Evolutionary conservation across 257 asterid genomes (phyloP).

Genomic region (Forsythia viridissima): DNA sequence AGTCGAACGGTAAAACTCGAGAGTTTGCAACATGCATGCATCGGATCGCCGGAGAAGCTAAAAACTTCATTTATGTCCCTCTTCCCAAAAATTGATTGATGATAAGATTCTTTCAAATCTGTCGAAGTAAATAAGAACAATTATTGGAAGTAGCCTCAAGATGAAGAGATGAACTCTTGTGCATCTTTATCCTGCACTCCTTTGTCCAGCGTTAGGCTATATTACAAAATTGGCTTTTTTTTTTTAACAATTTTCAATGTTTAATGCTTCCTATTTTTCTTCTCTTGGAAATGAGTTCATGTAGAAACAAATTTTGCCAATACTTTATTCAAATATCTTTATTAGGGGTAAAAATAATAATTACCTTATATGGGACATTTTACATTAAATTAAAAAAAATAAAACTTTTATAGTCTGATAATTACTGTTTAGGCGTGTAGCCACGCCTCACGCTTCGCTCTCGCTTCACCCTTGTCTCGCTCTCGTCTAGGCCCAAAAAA

Average conservation of each 20-base stretch:
- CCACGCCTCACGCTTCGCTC: too few relatives aligned
- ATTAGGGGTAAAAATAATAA: too few relatives aligned
- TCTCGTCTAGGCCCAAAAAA: too few relatives aligned
- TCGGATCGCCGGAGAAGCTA: too few relatives aligned
- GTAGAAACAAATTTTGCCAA: not conserved
- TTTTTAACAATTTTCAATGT: not conserved
- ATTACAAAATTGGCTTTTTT: not conserved
- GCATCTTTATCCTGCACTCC: not conserved
- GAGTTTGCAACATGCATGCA: too few relatives aligned
- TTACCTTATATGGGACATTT: too few relatives aligned
- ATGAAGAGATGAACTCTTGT: not conserved
- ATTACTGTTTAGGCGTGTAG: too few relatives aligned
- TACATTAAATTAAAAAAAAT: too few relatives aligned
- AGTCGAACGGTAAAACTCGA: too few relatives aligned
- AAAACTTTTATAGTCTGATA: too few relatives aligned
- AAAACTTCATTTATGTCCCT: not conserved
- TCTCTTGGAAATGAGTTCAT: conserved; percentile 19
- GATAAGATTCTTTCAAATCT: not conserved
- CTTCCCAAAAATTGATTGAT: not conserved
- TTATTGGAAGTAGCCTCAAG: not conserved
- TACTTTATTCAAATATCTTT: not conserved
- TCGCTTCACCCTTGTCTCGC: too few relatives aligned
- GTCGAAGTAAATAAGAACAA: not conserved
- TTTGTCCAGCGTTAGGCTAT: not conserved
- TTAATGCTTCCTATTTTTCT: not conserved